These are phyloP conservation scores for Synchytrium microbalum DNA, from an alignment of 371 early-diverging fungal species.

Conservation along the genomic window DNA sequence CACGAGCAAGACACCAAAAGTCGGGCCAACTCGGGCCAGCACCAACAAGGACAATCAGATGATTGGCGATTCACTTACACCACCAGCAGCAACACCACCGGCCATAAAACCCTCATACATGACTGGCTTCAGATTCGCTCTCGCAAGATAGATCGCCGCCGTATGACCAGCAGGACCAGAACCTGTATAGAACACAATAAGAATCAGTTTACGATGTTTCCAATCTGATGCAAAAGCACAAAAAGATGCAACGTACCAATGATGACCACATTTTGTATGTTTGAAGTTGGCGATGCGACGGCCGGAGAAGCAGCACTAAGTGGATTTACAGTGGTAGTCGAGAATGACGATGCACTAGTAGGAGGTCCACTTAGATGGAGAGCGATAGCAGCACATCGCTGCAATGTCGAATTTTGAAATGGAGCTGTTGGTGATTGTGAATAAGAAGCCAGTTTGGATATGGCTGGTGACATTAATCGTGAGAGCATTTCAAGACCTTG, in stretches of 20 bases:
- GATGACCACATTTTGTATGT: background rate
- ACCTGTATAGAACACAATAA: conserved; percentile 1
- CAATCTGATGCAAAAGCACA: background rate
- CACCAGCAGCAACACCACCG: conserved; percentile 33
- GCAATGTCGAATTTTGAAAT: background rate
- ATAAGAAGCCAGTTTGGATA: background rate
- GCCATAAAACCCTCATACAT: conserved; percentile 61
- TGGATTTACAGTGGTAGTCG: background rate
- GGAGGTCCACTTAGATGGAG: background rate
- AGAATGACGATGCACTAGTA: background rate
- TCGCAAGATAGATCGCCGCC: conserved; percentile 74
- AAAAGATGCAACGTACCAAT: background rate
- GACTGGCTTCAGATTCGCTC: conserved; percentile 78
- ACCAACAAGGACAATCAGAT: no score
- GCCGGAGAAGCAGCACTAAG: background rate
- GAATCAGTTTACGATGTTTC: background rate
- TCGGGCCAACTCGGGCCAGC: no score
- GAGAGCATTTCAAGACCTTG: background rate
- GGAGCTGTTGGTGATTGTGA: background rate
- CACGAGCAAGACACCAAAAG: background rate
- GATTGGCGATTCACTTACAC: conserved; percentile 8
- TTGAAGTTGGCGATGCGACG: background rate
- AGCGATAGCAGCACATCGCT: background rate
- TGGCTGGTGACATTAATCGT: background rate
- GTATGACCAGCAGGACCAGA: conserved; percentile 12